These are phyloP conservation scores for Dipteronia dyeriana DNA, from an alignment of 345 rosid genomes.

Conservation along the genomic window DNA sequence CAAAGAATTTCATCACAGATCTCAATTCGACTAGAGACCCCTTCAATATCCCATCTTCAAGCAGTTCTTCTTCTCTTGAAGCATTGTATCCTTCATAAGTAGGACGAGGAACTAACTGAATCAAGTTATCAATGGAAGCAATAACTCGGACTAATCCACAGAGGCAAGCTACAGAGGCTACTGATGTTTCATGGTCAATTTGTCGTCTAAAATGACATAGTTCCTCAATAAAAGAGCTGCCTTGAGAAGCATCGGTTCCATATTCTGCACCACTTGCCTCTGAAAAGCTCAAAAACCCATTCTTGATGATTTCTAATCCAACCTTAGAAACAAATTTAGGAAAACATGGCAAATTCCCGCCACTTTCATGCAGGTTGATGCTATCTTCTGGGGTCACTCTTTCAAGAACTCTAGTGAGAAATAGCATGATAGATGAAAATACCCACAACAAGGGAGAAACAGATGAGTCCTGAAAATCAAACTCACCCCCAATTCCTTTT, in stretches of 20 bases:
- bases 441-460: constrained; percentile 63
- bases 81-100: constrained; percentile 37
- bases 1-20: constrained; percentile 46
- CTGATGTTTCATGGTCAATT: constrained; percentile 48
- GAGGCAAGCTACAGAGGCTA: constrained; percentile 75
- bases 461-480: constrained; percentile 28
- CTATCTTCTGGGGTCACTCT: constrained; percentile 48
- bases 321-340: constrained; percentile 88
- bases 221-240: constrained; percentile 49
- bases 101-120: constrained; percentile 42
- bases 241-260: constrained; percentile 34
- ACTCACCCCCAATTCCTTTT: constrained; percentile 32
- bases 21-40: constrained; percentile 53
- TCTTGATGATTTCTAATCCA: constrained; percentile 70
- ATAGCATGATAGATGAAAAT: constrained; percentile 61
- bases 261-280: constrained; percentile 23
- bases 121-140: constrained; percentile 53
- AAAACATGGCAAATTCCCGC: constrained; percentile 57
- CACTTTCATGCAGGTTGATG: constrained; percentile 28
- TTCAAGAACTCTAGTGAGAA: constrained; percentile 71
- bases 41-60: constrained; percentile 59
- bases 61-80: constrained; percentile 59
- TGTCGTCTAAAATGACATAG: constrained; percentile 61
- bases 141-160: constrained; percentile 53
- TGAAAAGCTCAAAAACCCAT: constrained; percentile 52